Evolutionary conservation across 768 basidiomycete species (phyloP).

Genomic region (Nidularia pulvinata): DNA sequence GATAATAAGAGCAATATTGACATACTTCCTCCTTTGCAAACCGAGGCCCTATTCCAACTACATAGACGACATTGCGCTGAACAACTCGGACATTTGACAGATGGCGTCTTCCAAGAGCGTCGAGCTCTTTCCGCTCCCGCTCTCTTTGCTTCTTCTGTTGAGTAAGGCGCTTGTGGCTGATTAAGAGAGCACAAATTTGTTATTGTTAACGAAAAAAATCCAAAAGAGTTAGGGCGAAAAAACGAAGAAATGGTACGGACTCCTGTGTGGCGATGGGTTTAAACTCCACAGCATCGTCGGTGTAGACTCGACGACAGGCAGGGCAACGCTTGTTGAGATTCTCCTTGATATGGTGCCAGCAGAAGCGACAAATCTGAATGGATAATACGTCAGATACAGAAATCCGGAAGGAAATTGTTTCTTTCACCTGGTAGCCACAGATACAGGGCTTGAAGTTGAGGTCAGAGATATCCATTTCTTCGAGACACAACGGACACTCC

Average conservation of each 20-base stretch:
- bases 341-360: conserved; percentile 98
- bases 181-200: neutral
- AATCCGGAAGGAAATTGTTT: too few relatives aligned
- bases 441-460: conserved; percentile 99
- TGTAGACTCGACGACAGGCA: conserved; percentile 92
- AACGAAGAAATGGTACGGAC: conserved; percentile 48
- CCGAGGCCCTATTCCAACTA: conserved; percentile 91
- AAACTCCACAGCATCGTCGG: conserved; percentile 92
- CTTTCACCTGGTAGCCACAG: conserved; percentile 91
- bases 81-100: conserved; percentile 95
- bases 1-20: conserved; percentile 3
- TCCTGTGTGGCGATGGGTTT: conserved; percentile 95
- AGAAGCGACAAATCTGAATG: conserved; percentile 95
- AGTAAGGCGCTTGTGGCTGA: conserved; percentile 90
- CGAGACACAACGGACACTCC: conserved; percentile 97
- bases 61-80: conserved; percentile 94
- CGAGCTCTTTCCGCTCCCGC: conserved; percentile 94
- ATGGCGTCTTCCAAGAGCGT: conserved; percentile 79
- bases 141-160: conserved; percentile 96
- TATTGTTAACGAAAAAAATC: conserved; percentile 4
- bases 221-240: conserved; percentile 10
- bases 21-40: conserved; percentile 97
- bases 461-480: conserved; percentile 99
- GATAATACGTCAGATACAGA: conserved; percentile 4
- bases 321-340: conserved; percentile 97